Evolutionary conservation across 495 filamentous ascomycete species (phyloP).

Genomic region (Penicillium maclennaniae): DNA sequence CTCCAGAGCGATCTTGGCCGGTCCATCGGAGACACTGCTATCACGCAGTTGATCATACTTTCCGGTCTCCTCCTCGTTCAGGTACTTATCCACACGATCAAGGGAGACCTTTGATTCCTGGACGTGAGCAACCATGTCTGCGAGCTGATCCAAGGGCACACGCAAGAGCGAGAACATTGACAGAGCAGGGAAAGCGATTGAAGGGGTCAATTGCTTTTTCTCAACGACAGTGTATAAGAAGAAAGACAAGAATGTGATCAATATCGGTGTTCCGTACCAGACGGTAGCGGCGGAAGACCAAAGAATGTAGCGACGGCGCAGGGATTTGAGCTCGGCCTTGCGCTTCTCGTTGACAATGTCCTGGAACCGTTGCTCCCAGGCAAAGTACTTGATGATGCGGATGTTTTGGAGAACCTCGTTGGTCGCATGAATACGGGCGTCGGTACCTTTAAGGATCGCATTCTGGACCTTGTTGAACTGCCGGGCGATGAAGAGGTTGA

Average conservation of each 20-base stretch:
- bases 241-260: conserved; percentile 97
- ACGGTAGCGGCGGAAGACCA: conserved; percentile 90
- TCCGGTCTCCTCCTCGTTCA: conserved; percentile 92
- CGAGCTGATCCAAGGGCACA: conserved; percentile 90
- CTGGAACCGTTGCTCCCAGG: conserved; percentile 93
- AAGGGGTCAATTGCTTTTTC: conserved; percentile 82
- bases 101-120: conserved; percentile 97
- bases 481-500: conserved; percentile 83
- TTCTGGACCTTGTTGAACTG: conserved; percentile 83
- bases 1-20: conserved; percentile 74
- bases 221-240: conserved; percentile 89
- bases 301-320: conserved; percentile 80
- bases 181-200: conserved; percentile 92
- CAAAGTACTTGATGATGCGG: conserved; percentile 98
- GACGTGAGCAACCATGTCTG: conserved; percentile 98
- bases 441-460: conserved; percentile 87
- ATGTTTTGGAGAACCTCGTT: conserved; percentile 98
- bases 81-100: conserved; percentile 92
- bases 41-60: conserved; percentile 85
- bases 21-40: conserved; percentile 56
- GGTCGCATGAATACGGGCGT: conserved; percentile 92
- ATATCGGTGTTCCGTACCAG: conserved; percentile 92
- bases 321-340: conserved; percentile 66
- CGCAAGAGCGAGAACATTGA: conserved; percentile 95
- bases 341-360: conserved; percentile 86